Conservation (phyloP, 1,284 basidiomycete genomes). For the Apiotrichum brassicae region DNA sequence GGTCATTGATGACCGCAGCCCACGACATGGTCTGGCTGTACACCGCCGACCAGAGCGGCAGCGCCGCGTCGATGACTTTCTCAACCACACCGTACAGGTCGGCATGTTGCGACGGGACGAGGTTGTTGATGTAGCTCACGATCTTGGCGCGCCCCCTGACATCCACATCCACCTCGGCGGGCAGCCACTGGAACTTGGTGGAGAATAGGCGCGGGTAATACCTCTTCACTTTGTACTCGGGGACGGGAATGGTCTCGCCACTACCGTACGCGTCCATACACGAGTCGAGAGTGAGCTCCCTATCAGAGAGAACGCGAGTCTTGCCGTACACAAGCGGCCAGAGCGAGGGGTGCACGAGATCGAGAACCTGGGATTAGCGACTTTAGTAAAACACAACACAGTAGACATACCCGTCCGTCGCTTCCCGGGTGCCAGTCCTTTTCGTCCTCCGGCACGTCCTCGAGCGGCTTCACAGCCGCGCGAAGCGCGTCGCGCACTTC, state of each 20-base stretch:
- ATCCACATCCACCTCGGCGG: conserved; percentile 10
- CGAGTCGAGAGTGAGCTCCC: neutral
- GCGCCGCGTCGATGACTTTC: conserved; percentile 1
- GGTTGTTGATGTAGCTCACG: conserved; percentile 13
- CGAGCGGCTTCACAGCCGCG: conserved; percentile 1
- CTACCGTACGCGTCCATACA: neutral
- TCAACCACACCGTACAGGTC: conserved; percentile 5
- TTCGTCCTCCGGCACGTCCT: conserved; percentile 4
- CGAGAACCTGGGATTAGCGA: conserved; percentile 1
- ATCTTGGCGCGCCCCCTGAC: neutral
- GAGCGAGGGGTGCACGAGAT: conserved; percentile 15
- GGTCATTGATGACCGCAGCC: neutral
- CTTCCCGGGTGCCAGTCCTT: conserved; percentile 17
- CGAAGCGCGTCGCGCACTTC: neutral
- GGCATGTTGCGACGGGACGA: neutral
- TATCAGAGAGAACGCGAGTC: conserved; percentile 5
- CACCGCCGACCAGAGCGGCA: conserved; percentile 4
- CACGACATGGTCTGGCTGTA: conserved; percentile 7
- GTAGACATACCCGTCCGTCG: conserved; percentile 2
- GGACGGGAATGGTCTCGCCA: conserved; percentile 1
- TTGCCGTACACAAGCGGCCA: conserved; percentile 14
- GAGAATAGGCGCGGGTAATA: neutral
- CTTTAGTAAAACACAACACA: neutral
- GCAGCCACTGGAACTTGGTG: conserved; percentile 17
- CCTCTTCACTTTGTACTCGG: neutral